phyloP scores from a whole-genome alignment of 176 grass and related monocot genomes.

The Typha latifolia region DNA sequence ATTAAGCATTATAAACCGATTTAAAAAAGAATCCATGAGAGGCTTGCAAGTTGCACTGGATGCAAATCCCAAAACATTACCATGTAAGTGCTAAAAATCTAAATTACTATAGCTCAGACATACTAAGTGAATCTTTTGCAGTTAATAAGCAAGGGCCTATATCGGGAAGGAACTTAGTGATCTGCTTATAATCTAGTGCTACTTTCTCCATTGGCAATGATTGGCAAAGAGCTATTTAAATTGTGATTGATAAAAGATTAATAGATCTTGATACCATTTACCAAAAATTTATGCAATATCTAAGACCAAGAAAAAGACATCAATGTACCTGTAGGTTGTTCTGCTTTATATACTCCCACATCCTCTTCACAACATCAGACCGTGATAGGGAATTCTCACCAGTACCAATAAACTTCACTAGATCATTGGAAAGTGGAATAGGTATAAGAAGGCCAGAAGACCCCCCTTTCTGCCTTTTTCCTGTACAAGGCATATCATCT shows the following conservation, averaged over 20 bases:
- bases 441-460: slow-evolving; percentile 64
- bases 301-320: slow-evolving; percentile 4
- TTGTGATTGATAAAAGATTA: slow-evolving; percentile 7
- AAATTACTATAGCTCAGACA: too few relatives aligned
- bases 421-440: slow-evolving; percentile 81
- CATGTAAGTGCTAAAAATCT: neutral
- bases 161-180: too few relatives aligned
- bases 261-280: neutral
- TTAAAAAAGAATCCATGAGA: neutral
- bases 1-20: neutral
- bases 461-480: slow-evolving; percentile 58
- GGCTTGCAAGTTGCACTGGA: neutral
- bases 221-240: neutral
- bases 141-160: too few relatives aligned
- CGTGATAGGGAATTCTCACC: slow-evolving; percentile 78
- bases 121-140: too few relatives aligned
- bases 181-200: neutral
- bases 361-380: slow-evolving; percentile 77
- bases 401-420: slow-evolving; percentile 81
- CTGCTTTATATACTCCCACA: slow-evolving; percentile 92
- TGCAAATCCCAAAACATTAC: neutral
- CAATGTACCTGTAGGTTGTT: slow-evolving; percentile 80
- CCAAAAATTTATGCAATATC: neutral
- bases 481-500: slow-evolving; percentile 35
- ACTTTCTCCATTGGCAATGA: neutral